phyloP scores from a whole-genome alignment of 2,329 filamentous ascomycete genomes.

The Epichloe uncinata region DNA sequence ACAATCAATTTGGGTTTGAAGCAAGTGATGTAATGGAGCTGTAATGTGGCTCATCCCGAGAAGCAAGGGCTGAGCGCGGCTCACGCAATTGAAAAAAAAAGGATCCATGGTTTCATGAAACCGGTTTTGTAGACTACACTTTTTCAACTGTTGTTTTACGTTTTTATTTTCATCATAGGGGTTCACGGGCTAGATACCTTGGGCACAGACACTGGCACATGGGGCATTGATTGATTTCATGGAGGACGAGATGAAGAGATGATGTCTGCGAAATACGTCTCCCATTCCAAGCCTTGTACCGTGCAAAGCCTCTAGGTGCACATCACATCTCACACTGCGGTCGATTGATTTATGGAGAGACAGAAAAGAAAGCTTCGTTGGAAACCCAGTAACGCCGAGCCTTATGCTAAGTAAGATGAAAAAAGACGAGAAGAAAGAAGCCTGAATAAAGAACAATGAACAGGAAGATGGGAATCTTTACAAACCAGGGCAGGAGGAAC shows the following conservation, averaged over 20 bases:
- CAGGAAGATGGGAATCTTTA: background rate
- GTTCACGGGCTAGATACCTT: conserved; percentile 17
- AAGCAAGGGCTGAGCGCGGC: background rate
- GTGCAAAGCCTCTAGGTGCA: too few relatives aligned
- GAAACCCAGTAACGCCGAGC: conserved; percentile 23
- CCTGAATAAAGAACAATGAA: too few relatives aligned
- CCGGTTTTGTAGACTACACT: background rate
- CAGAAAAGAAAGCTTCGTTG: background rate
- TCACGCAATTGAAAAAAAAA: background rate
- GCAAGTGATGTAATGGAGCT: conserved; percentile 42
- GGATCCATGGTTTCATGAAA: background rate
- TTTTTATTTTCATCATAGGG: conserved; percentile 1
- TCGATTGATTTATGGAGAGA: background rate
- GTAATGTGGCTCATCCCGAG: conserved; percentile 1
- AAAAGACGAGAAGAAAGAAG: conserved; percentile 4
- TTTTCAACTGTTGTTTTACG: background rate
- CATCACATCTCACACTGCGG: too few relatives aligned
- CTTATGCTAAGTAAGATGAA: conserved; percentile 21
- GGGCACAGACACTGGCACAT: conserved; percentile 4
- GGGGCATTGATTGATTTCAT: conserved; percentile 5
- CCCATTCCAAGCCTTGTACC: background rate
- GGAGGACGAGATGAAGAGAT: conserved; percentile 12
- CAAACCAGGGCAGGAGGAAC: background rate
- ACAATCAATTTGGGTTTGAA: conserved; percentile 73
- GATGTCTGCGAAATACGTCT: background rate